Evolutionary conservation across 768 basidiomycete genomes (phyloP), one percentile per base, ranked within the genome.

Genomic region (Amanita rimosa): DNA sequence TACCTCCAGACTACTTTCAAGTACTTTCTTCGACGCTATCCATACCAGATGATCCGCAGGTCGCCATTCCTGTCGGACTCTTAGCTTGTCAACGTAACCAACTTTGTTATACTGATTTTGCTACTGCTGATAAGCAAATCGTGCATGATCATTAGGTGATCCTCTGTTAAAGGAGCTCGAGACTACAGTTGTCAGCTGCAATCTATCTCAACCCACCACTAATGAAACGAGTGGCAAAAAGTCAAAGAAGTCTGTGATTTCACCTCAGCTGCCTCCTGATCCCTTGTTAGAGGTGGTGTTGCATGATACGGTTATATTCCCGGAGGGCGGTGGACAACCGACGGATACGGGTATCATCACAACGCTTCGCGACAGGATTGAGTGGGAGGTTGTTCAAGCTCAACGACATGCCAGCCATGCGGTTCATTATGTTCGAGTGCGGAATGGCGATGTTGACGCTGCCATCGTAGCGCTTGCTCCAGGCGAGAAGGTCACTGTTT

Each of bases 271-370:
- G 39, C 64, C 67, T 0, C 64, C 63, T 19, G 67, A 60, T 31
- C 72, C 79, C 2, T 62, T 81, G 14, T 71, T 85, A 41, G 81
- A 86, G 56, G 66, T 90, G 6, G 69, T 81, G 44, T 65, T 88
- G 39, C 79, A 83, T 45, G 88, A 90, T 58, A 88, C 85, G 0
- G 72, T 85, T 10, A 74, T 88, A 41, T 90, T 89, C 60, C 87
- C 88, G 0, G 86, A 89, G 63, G 87, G 85, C 7, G 74, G 87
- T 9, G 89, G 89, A 0, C 88, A 91, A 54, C 83, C 85, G 1
- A 79, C 79, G 0, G 89, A 91, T 57, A 77, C 77, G 21, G 87
- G 87, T 1, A 44, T 68, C 10, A 65, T 88, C 26, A 68, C 60
- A 4, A 76, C 64, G 2, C 69, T 66, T 16, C 53, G 58, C 3